Percentiles rank a stretch among this genome's conserved stretches.
These are phyloP conservation scores for Isochrysis galbana DNA, from an alignment of 78 protist genomes.

Conservation along the genomic window DNA sequence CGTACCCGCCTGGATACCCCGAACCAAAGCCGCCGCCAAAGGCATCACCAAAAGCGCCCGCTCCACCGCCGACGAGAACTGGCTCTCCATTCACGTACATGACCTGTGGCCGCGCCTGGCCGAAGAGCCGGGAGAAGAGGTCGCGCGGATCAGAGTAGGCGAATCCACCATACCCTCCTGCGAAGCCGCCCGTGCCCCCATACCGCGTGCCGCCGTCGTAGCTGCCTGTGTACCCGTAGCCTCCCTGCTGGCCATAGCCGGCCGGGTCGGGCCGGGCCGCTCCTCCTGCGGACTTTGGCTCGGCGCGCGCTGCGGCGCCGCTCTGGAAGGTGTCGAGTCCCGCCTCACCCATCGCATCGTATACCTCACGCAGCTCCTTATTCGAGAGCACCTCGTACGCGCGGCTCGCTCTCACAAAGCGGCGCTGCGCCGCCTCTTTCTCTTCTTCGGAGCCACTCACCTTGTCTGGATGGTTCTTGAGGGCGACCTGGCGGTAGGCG, in stretches of 20 bases:
- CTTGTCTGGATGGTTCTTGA: constrained; percentile 93
- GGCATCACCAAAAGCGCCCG: not conserved
- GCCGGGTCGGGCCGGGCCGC: too few species aligned
- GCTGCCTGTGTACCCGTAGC: too few species aligned
- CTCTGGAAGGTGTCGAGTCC: constrained; percentile 75
- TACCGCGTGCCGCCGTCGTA: not conserved
- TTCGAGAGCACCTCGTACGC: constrained; percentile 91
- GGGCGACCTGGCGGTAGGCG: constrained; percentile 78
- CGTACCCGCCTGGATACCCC: not conserved
- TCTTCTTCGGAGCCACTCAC: constrained; percentile 3
- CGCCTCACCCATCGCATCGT: constrained; percentile 89
- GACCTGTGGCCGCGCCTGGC: too few species aligned
- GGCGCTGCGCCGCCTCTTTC: not conserved
- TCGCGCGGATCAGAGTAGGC: not conserved
- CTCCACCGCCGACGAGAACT: not conserved
- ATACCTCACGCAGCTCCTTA: constrained; percentile 75
- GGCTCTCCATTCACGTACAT: not conserved
- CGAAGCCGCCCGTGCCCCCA: not conserved
- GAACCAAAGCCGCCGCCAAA: not conserved
- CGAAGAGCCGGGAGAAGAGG: not conserved
- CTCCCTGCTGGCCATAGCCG: too few species aligned
- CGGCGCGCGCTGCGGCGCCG: too few species aligned
- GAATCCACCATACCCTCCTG: not conserved
- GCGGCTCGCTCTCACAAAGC: constrained; percentile 50
- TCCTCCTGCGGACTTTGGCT: too few species aligned